Evolutionary conservation across 2,329 filamentous ascomycete species (phyloP).

Genomic region (Diaporthe citrichinensis): DNA sequence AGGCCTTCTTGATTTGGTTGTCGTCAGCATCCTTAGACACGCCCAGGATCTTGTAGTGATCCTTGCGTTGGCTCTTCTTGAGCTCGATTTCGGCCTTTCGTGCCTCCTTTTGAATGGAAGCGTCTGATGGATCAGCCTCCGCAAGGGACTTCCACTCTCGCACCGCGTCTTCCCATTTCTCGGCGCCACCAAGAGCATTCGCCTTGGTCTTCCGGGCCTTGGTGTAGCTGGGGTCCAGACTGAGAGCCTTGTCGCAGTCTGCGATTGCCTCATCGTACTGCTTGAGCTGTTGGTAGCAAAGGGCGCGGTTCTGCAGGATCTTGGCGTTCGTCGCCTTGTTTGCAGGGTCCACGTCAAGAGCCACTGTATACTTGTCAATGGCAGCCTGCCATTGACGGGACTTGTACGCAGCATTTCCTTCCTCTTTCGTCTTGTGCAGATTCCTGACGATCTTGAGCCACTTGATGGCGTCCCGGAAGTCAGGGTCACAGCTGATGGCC

Average conservation of each 20-base stretch:
- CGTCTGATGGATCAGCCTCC: slow-evolving; percentile 87
- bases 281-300: slow-evolving; percentile 87
- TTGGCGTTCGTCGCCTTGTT: slow-evolving; percentile 97
- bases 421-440: slow-evolving; percentile 92
- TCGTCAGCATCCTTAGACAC: slow-evolving; percentile 89
- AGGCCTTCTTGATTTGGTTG: slow-evolving; percentile 93
- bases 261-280: slow-evolving; percentile 84
- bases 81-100: slow-evolving; percentile 92
- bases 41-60: slow-evolving; percentile 98
- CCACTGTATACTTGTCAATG: slow-evolving; percentile 86
- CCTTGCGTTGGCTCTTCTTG: slow-evolving; percentile 97
- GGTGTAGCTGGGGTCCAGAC: slow-evolving; percentile 85
- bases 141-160: slow-evolving; percentile 89
- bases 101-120: slow-evolving; percentile 85
- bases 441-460: slow-evolving; percentile 92
- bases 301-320: slow-evolving; percentile 91
- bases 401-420: slow-evolving; percentile 94
- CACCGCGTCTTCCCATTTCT: slow-evolving; percentile 92
- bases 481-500: slow-evolving; percentile 90
- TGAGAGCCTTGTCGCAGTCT: slow-evolving; percentile 88
- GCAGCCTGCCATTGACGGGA: slow-evolving; percentile 83
- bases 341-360: slow-evolving; percentile 85
- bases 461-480: slow-evolving; percentile 90
- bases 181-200: slow-evolving; percentile 87
- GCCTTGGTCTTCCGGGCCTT: slow-evolving; percentile 96